phyloP scores from a whole-genome alignment of 768 basidiomycete species.

The Suillus fuscotomentosus region DNA sequence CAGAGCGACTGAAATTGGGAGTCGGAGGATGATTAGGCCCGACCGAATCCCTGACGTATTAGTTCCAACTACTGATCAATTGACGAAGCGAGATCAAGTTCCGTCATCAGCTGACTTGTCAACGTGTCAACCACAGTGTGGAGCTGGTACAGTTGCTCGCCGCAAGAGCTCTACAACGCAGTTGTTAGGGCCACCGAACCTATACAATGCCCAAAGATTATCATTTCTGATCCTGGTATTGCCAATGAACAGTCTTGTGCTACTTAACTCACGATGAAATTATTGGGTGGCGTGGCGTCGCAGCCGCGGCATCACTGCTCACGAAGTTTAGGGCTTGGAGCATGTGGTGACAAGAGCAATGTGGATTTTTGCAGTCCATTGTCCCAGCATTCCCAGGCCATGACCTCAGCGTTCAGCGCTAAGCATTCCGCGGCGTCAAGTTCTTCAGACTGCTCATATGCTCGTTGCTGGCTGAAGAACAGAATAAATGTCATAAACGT shows the following conservation, averaged over 20 bases:
- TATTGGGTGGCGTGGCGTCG: neutral
- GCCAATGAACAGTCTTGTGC: neutral
- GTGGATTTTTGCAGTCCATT: neutral
- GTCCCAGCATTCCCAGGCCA: neutral
- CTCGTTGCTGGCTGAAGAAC: neutral
- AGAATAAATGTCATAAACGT: no score
- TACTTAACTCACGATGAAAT: neutral
- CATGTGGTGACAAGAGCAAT: neutral
- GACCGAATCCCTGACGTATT: neutral
- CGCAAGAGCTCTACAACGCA: neutral
- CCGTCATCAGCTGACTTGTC: neutral
- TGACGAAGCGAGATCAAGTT: neutral
- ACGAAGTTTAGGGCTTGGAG: neutral
- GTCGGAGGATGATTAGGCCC: conserved; percentile 6
- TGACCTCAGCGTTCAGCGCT: neutral
- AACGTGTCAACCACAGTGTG: neutral
- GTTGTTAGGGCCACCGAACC: neutral
- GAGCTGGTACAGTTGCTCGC: neutral
- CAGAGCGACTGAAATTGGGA: neutral
- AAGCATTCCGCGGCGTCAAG: neutral
- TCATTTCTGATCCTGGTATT: neutral
- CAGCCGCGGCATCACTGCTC: neutral
- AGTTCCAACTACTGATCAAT: neutral
- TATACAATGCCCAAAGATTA: neutral
- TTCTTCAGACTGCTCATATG: neutral